Conservation (phyloP, 2,329 filamentous ascomycete species). For the Corinectria fuckeliana region DNA sequence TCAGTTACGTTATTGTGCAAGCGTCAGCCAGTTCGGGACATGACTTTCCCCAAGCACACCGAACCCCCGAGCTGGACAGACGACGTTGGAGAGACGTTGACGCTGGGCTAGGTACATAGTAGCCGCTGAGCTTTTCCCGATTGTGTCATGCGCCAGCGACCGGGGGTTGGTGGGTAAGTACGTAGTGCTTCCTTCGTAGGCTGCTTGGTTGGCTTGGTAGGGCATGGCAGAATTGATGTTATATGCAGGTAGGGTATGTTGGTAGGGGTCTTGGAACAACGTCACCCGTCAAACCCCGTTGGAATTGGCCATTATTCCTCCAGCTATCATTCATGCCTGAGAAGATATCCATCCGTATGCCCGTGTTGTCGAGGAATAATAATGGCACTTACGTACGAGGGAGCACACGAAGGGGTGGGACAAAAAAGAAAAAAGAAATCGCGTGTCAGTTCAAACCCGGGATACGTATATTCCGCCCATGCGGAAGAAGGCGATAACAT, state of each 20-base stretch:
- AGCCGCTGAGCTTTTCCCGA: constrained; percentile 16
- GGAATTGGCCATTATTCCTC: neutral
- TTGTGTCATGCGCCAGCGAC: constrained; percentile 17
- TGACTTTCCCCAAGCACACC: constrained; percentile 19
- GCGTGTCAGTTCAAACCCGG: too few relatives aligned
- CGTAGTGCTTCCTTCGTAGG: too few relatives aligned
- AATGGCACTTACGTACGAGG: neutral
- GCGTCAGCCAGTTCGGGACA: constrained; percentile 25
- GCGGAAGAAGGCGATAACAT: neutral
- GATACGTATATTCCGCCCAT: too few relatives aligned
- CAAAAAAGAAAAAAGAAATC: neutral
- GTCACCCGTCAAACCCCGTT: neutral
- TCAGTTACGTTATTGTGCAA: constrained; percentile 18
- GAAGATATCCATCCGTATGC: neutral
- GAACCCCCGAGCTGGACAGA: constrained; percentile 1
- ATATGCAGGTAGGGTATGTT: neutral
- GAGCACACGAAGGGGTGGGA: neutral
- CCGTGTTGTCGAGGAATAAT: neutral
- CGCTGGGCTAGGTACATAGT: too few relatives aligned
- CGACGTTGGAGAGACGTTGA: neutral
- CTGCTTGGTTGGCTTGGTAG: too few relatives aligned
- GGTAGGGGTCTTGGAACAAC: neutral
- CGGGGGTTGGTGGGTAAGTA: neutral
- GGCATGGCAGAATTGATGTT: too few relatives aligned
- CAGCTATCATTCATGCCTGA: neutral